Base-by-base conservation (phyloP, 371 early-diverging fungal genomes). In the Mucor irregularis region DNA sequence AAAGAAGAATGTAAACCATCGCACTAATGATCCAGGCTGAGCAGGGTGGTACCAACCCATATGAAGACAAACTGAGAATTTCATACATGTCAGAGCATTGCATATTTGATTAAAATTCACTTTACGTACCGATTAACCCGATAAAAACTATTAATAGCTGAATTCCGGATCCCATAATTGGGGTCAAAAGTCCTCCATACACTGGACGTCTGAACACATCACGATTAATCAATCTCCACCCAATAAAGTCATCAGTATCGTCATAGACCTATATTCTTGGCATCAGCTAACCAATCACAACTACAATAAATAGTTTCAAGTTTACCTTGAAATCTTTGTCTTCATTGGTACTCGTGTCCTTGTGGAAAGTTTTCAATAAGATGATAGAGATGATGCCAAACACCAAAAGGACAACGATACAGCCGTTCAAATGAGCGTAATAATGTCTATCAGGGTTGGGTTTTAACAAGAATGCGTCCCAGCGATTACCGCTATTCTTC, bases 141-240 rank as follows among this genome's bases (percentile, higher is more conserved):
- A 53, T 9, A n/a, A 47, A 24, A 2, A 62, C 60, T 1, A 59
- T 34, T 17, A 71, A 29, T 0, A 73, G 42, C 35, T 78, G 78
- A 19, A 74, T 56, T 14, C 78, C 78, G 4, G 73, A 56, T 22
- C 78, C 78, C 45, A 78, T 49, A 1, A 78, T 25, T 25, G 78
- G 78, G 28, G 78, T 70, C 40, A 78, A 57, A 14, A 78, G 43
- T 1, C 78, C 78, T 29, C 75, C 78, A 50, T 74, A 78, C 26
- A 73, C 61, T 11, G 78, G 78, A 16, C 78, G 51, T 57, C 78
- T 53, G 42, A 78, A 78, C 1, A 78, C 78, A 61, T 78, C 78
- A 9, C 71, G 62, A 50, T 69, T 64, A 31, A 78, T 65, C n/a
- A 78, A 49, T 24, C 62, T 64, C 78, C 78, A 78, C 2, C 78